A percentile compares a stretch with the other conserved stretches of the same genome.
Conservation (phyloP, 345 rosid species). For the Brassica rapa region DNA sequence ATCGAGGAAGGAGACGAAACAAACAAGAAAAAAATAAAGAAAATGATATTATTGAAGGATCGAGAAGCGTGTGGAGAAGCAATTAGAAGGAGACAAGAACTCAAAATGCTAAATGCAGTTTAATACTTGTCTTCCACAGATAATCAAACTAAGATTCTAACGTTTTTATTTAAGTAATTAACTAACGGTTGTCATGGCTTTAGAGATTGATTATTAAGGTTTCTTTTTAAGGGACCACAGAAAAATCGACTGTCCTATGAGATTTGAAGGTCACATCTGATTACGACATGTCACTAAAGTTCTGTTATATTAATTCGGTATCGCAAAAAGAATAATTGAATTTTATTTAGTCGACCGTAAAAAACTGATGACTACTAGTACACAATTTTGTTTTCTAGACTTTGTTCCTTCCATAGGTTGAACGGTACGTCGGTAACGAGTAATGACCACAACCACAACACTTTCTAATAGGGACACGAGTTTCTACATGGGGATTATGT, state of each 20-base stretch:
- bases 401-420: conserved; percentile 5
- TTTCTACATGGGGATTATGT: conserved; percentile 21
- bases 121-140: conserved; percentile 26
- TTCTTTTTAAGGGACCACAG: background rate
- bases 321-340: conserved; percentile 5
- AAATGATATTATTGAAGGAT: conserved; percentile 25
- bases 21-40: background rate
- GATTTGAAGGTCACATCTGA: conserved; percentile 14
- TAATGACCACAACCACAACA: conserved; percentile 21
- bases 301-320: background rate
- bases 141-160: conserved; percentile 10
- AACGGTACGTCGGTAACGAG: conserved; percentile 33
- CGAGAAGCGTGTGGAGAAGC: conserved; percentile 25
- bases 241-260: conserved; percentile 25
- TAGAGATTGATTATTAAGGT: background rate
- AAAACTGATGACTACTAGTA: conserved; percentile 16
- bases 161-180: background rate
- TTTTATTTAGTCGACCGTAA: conserved; percentile 18
- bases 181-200: background rate
- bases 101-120: background rate
- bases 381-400: conserved; percentile 14
- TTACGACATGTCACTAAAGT: conserved; percentile 16
- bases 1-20: conserved; percentile 17
- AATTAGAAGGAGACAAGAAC: conserved; percentile 27
- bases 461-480: conserved; percentile 8